Evolutionary conservation across 2,329 filamentous ascomycete species (phyloP).

Genomic region (Sporothrix curviconia): DNA sequence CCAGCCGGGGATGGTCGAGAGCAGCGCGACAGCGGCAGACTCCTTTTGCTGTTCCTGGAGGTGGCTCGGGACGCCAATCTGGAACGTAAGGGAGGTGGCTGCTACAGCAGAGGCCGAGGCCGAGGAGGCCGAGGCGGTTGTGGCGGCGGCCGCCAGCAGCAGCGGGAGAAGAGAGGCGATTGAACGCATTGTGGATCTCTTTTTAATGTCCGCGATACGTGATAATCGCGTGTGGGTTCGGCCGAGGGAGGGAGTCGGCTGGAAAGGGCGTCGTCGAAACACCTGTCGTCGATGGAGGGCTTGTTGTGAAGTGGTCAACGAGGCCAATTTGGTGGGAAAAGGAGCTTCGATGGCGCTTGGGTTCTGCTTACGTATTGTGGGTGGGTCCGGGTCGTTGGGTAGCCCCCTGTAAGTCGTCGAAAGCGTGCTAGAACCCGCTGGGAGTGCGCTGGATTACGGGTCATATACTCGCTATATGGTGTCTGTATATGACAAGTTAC

Average conservation of each 20-base stretch:
- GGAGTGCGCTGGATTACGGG: too few relatives aligned
- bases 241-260: neutral
- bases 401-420: too few relatives aligned
- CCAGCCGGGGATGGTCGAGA: conserved; percentile 45
- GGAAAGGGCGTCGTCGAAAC: neutral
- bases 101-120: neutral
- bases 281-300: too few relatives aligned
- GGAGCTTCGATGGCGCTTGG: too few relatives aligned
- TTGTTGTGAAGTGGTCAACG: too few relatives aligned
- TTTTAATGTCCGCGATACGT: neutral
- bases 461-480: too few relatives aligned
- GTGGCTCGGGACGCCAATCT: conserved; percentile 14
- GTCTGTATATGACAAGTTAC: too few relatives aligned
- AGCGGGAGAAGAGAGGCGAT: neutral
- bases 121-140: neutral
- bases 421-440: too few relatives aligned
- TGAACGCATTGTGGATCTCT: conserved; percentile 6
- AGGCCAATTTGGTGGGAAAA: neutral
- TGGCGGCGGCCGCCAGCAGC: conserved; percentile 8
- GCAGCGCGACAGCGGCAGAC: neutral
- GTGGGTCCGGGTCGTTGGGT: too few relatives aligned
- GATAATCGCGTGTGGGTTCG: neutral
- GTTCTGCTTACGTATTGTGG: too few relatives aligned
- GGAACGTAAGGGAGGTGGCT: conserved; percentile 14
- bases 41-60: conserved; percentile 1